Evolutionary conservation across 2,329 filamentous ascomycete genomes (phyloP), one percentile per base, ranked within the genome.

Genomic region (Xenosphaeropsis pyriputrescens): DNA sequence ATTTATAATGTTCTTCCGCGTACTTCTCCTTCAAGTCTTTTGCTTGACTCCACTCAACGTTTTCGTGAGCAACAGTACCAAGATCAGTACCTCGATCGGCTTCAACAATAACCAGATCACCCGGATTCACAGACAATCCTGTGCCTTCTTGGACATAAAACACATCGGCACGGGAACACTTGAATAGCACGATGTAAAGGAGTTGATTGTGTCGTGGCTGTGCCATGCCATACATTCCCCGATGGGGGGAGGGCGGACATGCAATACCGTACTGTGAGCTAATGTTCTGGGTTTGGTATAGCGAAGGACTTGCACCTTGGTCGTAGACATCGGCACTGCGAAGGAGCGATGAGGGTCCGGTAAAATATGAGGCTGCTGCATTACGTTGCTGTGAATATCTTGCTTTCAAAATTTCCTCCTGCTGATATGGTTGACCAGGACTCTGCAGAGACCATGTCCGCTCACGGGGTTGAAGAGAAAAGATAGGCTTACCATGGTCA

Each of bases 121-220:
- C 91, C 14, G 80, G 78, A 50, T 88, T 91, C 38, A 96, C 82
- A 15, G 83, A 82, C 22, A 98, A 68, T 3, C 91, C 91, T 5
- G 88, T 96, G 43, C 89, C 88, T 56, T 95, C 88, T 57, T 94
- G 88, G 26, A 95, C 85, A 58, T 94, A 96, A 57, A 95, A 98
- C 8, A 96, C 85, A 53, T 96, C 91, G 29, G 89, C 88, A 43
- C 91, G 75, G 29, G 85, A 85, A 56, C 88, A 95, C 59, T 98
- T 98, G 72, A 98, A 98, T 6, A 89, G 75, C 13, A 98, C 89
- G 38, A 98, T 80, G 56, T 89, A 89, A 7, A 93, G 68, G 6
- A 79, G 67, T 54, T 85, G 80, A 45, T 75, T 79, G 48, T 73
- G 70, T 35, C 71, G 71, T 29, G 68, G 72, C 50, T 73, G 75